These are phyloP conservation scores for Triticum monococcum DNA, from an alignment of 176 grass and related monocot genomes.

Conservation along the genomic window DNA sequence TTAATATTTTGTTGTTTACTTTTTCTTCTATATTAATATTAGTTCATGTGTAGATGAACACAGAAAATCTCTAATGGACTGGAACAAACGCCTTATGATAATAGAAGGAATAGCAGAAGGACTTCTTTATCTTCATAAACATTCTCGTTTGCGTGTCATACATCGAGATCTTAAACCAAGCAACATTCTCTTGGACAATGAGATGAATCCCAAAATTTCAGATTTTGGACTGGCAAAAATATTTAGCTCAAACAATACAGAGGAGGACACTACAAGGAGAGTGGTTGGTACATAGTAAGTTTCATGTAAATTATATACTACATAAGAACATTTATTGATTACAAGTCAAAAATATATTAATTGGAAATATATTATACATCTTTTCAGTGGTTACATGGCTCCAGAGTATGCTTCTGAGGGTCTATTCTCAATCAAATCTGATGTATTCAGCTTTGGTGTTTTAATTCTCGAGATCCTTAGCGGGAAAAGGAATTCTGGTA, in stretches of 20 bases:
- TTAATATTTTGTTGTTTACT: background rate
- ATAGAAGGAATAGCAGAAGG: slow-evolving; percentile 36
- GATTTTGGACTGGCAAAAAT: slow-evolving; percentile 40
- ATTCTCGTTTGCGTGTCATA: slow-evolving; percentile 34
- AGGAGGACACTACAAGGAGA: slow-evolving; percentile 29
- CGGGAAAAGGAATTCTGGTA: background rate
- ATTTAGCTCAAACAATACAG: slow-evolving; percentile 25
- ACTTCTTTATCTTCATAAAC: slow-evolving; percentile 41
- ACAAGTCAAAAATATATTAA: no score
- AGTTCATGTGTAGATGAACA: background rate
- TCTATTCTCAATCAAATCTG: slow-evolving; percentile 3
- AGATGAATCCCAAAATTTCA: slow-evolving; percentile 42
- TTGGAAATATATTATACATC: background rate
- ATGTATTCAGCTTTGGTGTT: background rate
- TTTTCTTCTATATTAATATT: background rate
- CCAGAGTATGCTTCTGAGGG: background rate
- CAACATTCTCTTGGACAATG: slow-evolving; percentile 34
- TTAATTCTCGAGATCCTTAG: background rate
- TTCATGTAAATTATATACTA: no score
- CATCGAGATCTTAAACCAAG: slow-evolving; percentile 51
- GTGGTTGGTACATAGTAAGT: slow-evolving; percentile 59
- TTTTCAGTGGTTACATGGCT: slow-evolving; percentile 1
- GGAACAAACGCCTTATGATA: background rate
- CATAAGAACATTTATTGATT: no score
- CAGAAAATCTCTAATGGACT: background rate